phyloP scores from a whole-genome alignment of 768 basidiomycete species.

The Lactarius trivialis region DNA sequence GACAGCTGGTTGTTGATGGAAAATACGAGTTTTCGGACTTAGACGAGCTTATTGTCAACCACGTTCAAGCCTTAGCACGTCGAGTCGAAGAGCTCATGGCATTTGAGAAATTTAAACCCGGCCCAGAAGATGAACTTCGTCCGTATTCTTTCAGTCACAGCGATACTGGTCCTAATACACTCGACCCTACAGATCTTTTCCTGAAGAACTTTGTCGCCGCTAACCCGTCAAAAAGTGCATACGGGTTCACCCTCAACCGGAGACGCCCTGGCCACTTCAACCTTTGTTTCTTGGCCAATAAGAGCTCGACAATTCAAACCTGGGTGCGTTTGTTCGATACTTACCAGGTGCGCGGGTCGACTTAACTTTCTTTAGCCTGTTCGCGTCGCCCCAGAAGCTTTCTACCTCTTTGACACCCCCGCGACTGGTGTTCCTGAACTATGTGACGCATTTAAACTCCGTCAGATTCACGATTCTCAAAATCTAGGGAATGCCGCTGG shows the following conservation, averaged over 20 bases:
- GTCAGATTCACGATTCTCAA: constrained; percentile 75
- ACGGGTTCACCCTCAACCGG: constrained; percentile 89
- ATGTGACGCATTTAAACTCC: constrained; percentile 92
- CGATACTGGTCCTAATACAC: background rate
- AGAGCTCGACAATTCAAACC: constrained; percentile 80
- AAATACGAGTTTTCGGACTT: constrained; percentile 86
- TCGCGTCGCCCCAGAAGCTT: constrained; percentile 81
- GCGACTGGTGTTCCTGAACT: constrained; percentile 88
- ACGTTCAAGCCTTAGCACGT: constrained; percentile 89
- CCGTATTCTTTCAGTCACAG: constrained; percentile 32
- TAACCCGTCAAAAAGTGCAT: constrained; percentile 91
- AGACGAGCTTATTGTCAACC: constrained; percentile 95
- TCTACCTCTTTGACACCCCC: constrained; percentile 84
- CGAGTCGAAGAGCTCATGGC: constrained; percentile 92
- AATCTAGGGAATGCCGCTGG: constrained; percentile 48
- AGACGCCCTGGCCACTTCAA: constrained; percentile 90
- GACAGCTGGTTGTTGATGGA: constrained; percentile 64
- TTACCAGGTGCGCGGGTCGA: background rate
- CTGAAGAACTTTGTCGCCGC: constrained; percentile 87
- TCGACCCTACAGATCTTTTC: constrained; percentile 55
- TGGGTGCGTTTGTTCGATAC: constrained; percentile 56
- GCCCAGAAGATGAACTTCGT: constrained; percentile 87
- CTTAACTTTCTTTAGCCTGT: constrained; percentile 50
- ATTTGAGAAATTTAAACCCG: constrained; percentile 91
- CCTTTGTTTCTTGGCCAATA: constrained; percentile 89